Base-by-base conservation (phyloP, 1,284 basidiomycete species). In the Sporisorium reilianum region DNA sequence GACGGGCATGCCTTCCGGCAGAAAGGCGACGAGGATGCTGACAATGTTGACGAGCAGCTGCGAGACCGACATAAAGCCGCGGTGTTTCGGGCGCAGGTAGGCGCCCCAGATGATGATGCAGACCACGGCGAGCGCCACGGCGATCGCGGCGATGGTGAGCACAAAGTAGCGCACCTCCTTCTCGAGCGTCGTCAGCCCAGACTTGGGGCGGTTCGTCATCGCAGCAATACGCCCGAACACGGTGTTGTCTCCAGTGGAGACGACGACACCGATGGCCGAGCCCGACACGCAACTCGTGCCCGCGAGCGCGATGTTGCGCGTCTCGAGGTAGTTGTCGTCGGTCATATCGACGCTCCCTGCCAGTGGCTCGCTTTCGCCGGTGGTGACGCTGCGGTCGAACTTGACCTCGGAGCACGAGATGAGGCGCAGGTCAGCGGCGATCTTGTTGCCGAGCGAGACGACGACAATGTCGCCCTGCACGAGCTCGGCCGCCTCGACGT, bases 11-110 rank as follows among this genome's bases (percentile, higher is more conserved):
- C 90, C 90, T 79, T 87, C 87, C 1, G 88, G 88, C 67, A 89
- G 87, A 75, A 89, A 92, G 0, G 91, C 90, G n/a, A 91, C 90
- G 32, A 91, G 85, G 63, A 91, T 88, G 3, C 90, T 90, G 36
- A 79, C 60, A 22, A 90, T 85, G 7, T 75, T 85, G 8, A 90
- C 83, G 69, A 90, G 87, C 71, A 90, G 87, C 44, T 90, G 85
- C 86, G 89, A 85, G 2, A 88, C 87, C 52, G 87, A 87, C 77
- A 91, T 90, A 81, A 89, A 86, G 5, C 83, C 86, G 7, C 89
- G 88, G 72, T 88, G 87, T 65, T 81, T 78, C 84, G 83, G 45
- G 85, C 82, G 85, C 88, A 91, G 44, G 48, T 68, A 18, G 85
- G 78, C 79, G 8, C 49, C 89, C 89, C 89, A 90, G 49, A 89